Conservation (phyloP, 78 protist genomes). For the Capsaspora owczarzaki region DNA sequence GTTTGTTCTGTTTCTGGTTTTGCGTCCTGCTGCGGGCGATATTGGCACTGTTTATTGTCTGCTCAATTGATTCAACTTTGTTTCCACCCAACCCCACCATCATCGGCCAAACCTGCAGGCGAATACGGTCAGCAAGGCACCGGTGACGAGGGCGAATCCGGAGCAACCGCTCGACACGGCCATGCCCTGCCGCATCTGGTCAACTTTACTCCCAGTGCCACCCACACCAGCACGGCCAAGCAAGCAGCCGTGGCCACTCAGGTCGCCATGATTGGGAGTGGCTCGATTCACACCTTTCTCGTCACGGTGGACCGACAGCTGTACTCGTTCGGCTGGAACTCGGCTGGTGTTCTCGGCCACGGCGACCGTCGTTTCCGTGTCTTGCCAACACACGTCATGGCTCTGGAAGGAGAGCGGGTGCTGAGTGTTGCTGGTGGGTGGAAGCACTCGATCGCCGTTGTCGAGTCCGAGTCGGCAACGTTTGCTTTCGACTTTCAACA, state of each 20-base stretch:
- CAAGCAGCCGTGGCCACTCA: not conserved
- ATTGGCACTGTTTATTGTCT: too few species aligned
- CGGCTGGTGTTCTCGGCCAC: slow-evolving; percentile 39
- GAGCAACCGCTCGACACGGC: too few species aligned
- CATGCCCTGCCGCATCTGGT: too few species aligned
- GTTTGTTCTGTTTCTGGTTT: too few species aligned
- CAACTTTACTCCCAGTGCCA: not conserved
- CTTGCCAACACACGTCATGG: slow-evolving; percentile 35
- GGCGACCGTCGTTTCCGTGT: slow-evolving; percentile 37
- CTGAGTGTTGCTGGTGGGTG: slow-evolving; percentile 30
- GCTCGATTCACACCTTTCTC: slow-evolving; percentile 40
- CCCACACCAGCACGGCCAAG: too few species aligned
- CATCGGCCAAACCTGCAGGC: too few species aligned
- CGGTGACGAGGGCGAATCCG: not conserved
- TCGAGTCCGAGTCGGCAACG: slow-evolving; percentile 19
- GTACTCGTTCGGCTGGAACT: slow-evolving; percentile 58
- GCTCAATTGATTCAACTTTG: too few species aligned
- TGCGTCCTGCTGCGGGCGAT: too few species aligned
- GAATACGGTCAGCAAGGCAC: not conserved
- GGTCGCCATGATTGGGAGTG: too few species aligned
- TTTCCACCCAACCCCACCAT: too few species aligned
- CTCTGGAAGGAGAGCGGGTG: slow-evolving; percentile 37
- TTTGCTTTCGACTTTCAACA: slow-evolving; percentile 51
- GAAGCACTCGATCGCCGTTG: slow-evolving; percentile 37
- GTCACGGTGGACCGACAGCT: slow-evolving; percentile 32